These are phyloP conservation scores for Pseudogymnoascus sp. DNA, from an alignment of 2,329 filamentous ascomycete species.

Conservation along the genomic window DNA sequence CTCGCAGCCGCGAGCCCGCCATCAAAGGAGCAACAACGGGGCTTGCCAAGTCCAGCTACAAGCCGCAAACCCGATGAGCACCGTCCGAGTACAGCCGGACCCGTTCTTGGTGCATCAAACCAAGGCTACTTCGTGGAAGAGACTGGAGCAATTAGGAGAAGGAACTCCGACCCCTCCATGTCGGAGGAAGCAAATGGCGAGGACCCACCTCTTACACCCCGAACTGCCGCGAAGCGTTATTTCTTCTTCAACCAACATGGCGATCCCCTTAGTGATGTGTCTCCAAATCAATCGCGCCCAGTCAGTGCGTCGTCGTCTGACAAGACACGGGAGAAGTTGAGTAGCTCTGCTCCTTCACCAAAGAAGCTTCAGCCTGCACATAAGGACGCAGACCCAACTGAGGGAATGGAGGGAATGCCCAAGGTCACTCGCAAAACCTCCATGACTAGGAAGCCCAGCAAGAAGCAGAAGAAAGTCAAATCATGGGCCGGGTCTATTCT, in stretches of 20 bases:
- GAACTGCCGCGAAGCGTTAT: slow-evolving; percentile 48
- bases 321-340: slow-evolving; percentile 27
- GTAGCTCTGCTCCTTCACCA: slow-evolving; percentile 11
- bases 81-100: slow-evolving; percentile 62
- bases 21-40: slow-evolving; percentile 32
- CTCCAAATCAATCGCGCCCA: slow-evolving; percentile 39
- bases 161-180: slow-evolving; percentile 4
- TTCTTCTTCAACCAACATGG: slow-evolving; percentile 55
- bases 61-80: slow-evolving; percentile 37
- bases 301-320: slow-evolving; percentile 34
- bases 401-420: slow-evolving; percentile 11
- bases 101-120: slow-evolving; percentile 44
- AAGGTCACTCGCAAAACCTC: slow-evolving; percentile 20
- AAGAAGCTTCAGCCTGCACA: slow-evolving; percentile 8
- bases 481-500: slow-evolving; percentile 45
- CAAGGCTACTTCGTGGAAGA: slow-evolving; percentile 17
- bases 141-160: background rate
- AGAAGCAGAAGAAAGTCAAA: slow-evolving; percentile 67
- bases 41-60: slow-evolving; percentile 30
- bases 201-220: slow-evolving; percentile 35
- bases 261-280: slow-evolving; percentile 33
- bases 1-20: slow-evolving; percentile 39
- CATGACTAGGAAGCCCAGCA: slow-evolving; percentile 28
- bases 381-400: slow-evolving; percentile 17
- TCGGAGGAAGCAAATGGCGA: background rate